Conservation (phyloP, 495 filamentous ascomycete genomes). For the Diplogelasinospora grovesii region DNA sequence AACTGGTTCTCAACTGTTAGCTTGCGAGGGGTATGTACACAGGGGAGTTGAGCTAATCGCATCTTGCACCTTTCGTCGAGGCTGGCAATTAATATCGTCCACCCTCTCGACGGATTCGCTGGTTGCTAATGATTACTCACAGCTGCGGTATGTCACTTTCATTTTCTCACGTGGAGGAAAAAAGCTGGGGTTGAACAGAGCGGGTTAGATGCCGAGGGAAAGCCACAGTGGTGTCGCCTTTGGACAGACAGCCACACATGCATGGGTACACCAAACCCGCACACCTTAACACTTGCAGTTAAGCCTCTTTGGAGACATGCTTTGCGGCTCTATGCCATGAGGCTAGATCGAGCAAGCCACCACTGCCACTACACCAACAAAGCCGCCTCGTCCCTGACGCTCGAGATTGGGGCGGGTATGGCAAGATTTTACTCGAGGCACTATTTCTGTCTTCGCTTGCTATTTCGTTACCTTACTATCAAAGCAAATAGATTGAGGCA, state of each 20-base stretch:
- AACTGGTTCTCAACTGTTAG: neutral
- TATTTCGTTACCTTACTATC: too few relatives aligned
- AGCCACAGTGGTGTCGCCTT: too few relatives aligned
- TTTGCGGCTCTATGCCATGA: neutral
- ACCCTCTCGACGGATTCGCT: conserved; percentile 17
- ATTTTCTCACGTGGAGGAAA: conserved; percentile 9
- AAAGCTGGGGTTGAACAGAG: neutral
- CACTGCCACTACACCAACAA: conserved; percentile 7
- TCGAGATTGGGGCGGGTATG: too few relatives aligned
- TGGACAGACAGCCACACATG: too few relatives aligned
- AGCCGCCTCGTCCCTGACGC: too few relatives aligned
- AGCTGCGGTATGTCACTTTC: too few relatives aligned
- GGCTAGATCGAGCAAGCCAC: conserved; percentile 17
- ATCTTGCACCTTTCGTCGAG: conserved; percentile 11
- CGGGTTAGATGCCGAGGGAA: too few relatives aligned
- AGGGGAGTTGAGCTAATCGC: conserved; percentile 6
- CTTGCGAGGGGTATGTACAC: neutral
- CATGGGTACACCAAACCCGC: too few relatives aligned
- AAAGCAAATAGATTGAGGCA: too few relatives aligned
- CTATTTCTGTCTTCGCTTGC: too few relatives aligned
- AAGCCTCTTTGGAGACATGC: conserved; percentile 4
- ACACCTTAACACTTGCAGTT: conserved; percentile 6
- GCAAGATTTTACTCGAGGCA: too few relatives aligned
- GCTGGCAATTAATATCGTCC: conserved; percentile 18
- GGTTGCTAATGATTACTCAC: conserved; percentile 10